Evolutionary conservation across 2,329 filamentous ascomycete genomes (phyloP).

Genomic region (Huntiella abstrusa): DNA sequence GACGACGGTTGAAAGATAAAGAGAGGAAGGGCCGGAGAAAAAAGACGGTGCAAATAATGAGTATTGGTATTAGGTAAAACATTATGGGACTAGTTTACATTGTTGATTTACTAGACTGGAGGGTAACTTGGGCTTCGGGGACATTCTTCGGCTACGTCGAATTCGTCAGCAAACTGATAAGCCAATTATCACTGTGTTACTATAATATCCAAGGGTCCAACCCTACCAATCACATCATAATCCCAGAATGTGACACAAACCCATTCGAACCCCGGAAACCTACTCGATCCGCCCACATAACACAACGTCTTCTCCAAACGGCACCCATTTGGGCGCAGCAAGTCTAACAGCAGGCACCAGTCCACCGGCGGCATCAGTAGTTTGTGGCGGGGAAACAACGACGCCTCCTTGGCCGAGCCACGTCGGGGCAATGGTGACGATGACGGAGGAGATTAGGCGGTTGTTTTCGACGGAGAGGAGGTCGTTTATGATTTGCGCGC

Average conservation of each 20-base stretch:
- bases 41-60: neutral
- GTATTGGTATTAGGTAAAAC: no score
- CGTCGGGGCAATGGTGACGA: slow-evolving; percentile 75
- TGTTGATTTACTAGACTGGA: no score
- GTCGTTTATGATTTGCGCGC: slow-evolving; percentile 63
- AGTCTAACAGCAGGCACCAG: slow-evolving; percentile 46
- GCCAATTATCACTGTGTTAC: no score
- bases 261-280: no score
- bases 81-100: no score
- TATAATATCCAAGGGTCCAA: no score
- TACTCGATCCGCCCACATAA: slow-evolving; percentile 45
- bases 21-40: neutral
- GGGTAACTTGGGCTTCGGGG: no score
- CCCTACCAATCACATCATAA: no score
- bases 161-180: no score
- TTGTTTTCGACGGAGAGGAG: slow-evolving; percentile 46
- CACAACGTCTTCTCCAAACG: slow-evolving; percentile 67
- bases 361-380: slow-evolving; percentile 27
- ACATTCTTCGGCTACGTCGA: no score
- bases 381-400: slow-evolving; percentile 50
- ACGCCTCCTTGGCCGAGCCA: slow-evolving; percentile 79
- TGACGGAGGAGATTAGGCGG: slow-evolving; percentile 52
- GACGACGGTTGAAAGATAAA: neutral
- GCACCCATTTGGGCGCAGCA: slow-evolving; percentile 50
- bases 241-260: no score